Percentiles rank a stretch among this genome's conserved stretches.
Evolutionary conservation across 805 yeast genomes (phyloP).

Genomic region (Pichia manshurica): DNA sequence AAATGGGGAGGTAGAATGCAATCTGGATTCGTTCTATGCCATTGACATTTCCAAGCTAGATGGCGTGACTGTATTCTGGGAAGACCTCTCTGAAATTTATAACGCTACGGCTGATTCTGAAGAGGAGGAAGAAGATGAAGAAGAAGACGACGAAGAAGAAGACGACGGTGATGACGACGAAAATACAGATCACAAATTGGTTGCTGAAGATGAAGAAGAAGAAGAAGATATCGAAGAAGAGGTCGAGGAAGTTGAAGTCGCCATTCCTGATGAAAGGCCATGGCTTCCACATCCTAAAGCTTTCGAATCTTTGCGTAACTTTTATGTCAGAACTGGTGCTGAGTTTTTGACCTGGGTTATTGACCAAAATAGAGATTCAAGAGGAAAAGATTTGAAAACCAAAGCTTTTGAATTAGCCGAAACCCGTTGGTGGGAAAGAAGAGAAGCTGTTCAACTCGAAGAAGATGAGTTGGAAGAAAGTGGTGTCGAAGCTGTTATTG

Average conservation of each 20-base stretch:
- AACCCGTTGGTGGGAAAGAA: slow-evolving; percentile 98
- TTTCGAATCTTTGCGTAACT: slow-evolving; percentile 76
- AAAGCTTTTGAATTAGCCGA: slow-evolving; percentile 88
- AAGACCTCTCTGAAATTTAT: slow-evolving; percentile 59
- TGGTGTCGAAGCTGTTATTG: slow-evolving; percentile 84
- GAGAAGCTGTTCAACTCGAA: slow-evolving; percentile 81
- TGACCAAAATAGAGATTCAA: slow-evolving; percentile 73
- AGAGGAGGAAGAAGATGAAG: slow-evolving; percentile 58
- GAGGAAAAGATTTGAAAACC: slow-evolving; percentile 85
- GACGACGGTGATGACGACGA: slow-evolving; percentile 43
- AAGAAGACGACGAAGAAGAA: slow-evolving; percentile 65
- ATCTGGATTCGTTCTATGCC: slow-evolving; percentile 78
- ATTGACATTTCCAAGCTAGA: slow-evolving; percentile 82
- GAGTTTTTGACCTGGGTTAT: slow-evolving; percentile 90
- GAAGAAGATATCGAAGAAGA: slow-evolving; percentile 41
- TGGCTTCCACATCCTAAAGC: slow-evolving; percentile 98
- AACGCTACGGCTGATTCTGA: slow-evolving; percentile 54
- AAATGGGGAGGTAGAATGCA: slow-evolving; percentile 76
- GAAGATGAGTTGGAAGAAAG: slow-evolving; percentile 92
- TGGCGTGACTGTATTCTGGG: slow-evolving; percentile 88
- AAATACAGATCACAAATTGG: slow-evolving; percentile 38
- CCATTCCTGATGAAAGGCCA: slow-evolving; percentile 85
- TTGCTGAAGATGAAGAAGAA: slow-evolving; percentile 41
- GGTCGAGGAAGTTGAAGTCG: slow-evolving; percentile 65
- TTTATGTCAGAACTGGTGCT: slow-evolving; percentile 82